Evolutionary conservation across 148 eudicot species (phyloP), one percentile per base, ranked within the genome.

Genomic region (Rhododendron griersonianum): DNA sequence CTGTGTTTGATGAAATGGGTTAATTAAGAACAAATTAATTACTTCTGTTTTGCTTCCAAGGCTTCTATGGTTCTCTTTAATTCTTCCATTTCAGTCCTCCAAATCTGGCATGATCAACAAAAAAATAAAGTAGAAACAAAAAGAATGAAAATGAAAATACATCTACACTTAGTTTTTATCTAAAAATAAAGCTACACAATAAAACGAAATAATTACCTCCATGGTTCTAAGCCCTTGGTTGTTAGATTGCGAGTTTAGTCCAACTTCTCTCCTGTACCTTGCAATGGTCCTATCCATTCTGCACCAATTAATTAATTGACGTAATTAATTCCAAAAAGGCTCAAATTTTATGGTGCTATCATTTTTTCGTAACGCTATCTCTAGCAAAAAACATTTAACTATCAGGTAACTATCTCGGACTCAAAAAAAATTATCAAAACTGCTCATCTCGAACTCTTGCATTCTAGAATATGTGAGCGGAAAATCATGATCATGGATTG

Each of bases 261-360:
- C 89, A 11, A 85, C 85, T 85, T 88, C 90, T 53, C 45, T 85
- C 47, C 87, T 76, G 87, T 90, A 90, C 88, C 84, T 87, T 81
- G 88, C 35, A 84, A 90, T 90, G n/a, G 89, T 88, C 86, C 89
- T 89, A 35, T 85, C 79, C 78, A 90, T 83, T 67, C 92, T 90
- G 86, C 88, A 85, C 21, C 30, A 41, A 81, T 15, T 53, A 41
- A 84, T 10, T 67, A n/a, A 25, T 25, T 25, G 50, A 13, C 67
- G 39, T 25, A 37, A 63, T 59, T 37, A 71, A 30, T 30, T 30
- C 39, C 19, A 30, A 19, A 39, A 44, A 77, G 23, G 48, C 69
- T 33, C 71, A 81, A 53, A 53, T 53, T 80, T 23, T 57, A 48
- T 50, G 55, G 41, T 13, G 82, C 30, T 4, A 5, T 80, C 9